phyloP scores from a whole-genome alignment of 805 yeast genomes.

The Candida takata region DNA sequence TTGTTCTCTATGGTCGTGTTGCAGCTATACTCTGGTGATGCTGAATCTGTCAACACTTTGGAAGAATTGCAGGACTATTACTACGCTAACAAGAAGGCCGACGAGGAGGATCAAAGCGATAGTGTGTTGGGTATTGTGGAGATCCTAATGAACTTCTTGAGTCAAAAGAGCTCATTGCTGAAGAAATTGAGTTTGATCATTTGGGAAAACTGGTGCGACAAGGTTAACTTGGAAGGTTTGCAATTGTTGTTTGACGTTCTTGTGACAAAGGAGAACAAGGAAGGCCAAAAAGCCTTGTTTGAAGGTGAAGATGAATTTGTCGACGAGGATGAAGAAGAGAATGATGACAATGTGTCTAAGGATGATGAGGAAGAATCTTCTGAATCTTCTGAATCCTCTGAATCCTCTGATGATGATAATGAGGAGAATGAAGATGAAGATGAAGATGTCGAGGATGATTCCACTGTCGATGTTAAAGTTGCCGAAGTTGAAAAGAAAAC shows the following conservation, averaged over 20 bases:
- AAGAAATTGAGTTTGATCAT: constrained; percentile 49
- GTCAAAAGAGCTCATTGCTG: constrained; percentile 51
- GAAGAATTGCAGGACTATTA: constrained; percentile 66
- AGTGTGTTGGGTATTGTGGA: constrained; percentile 49
- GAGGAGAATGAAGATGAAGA: constrained; percentile 27
- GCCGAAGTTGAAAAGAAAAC: constrained; percentile 47
- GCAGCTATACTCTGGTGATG: constrained; percentile 69
- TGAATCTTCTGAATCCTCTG: constrained; percentile 23
- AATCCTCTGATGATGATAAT: constrained; percentile 27
- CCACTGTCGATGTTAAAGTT: constrained; percentile 21
- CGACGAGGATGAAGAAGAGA: constrained; percentile 41
- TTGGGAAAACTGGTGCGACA: constrained; percentile 49
- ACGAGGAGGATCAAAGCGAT: constrained; percentile 35
- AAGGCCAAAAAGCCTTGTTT: constrained; percentile 73
- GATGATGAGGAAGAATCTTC: constrained; percentile 25
- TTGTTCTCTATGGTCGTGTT: constrained; percentile 69
- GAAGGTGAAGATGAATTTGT: constrained; percentile 50
- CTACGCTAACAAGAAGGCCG: constrained; percentile 34
- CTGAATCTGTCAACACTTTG: constrained; percentile 69
- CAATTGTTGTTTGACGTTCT: constrained; percentile 47
- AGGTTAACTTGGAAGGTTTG: constrained; percentile 39
- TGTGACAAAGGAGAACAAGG: constrained; percentile 64
- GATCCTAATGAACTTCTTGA: constrained; percentile 47
- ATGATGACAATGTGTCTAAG: constrained; percentile 30
- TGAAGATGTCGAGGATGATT: constrained; percentile 31